Conservation (phyloP, 23 red algal genomes). For the Gracilaria gracilis region DNA sequence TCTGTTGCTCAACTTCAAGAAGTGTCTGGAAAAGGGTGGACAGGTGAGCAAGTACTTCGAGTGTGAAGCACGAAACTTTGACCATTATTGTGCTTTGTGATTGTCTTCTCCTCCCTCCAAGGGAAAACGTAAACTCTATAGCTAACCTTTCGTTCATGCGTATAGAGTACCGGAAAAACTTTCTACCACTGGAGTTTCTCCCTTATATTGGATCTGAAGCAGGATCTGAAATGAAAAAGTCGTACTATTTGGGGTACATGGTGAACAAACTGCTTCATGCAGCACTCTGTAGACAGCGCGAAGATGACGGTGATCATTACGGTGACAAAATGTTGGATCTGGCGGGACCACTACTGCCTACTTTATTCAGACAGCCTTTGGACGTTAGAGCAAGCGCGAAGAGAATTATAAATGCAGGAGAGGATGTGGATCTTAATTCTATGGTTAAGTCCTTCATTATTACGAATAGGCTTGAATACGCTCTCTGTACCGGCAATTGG, state of each 20-base stretch:
- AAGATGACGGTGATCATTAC: slow-evolving; percentile 98
- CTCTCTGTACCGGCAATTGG: slow-evolving; percentile 98
- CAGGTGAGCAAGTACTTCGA: too few relatives aligned
- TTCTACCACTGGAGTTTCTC: slow-evolving; percentile 94
- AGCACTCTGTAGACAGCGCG: slow-evolving; percentile 79
- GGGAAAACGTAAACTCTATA: too few relatives aligned
- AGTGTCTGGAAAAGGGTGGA: too few relatives aligned
- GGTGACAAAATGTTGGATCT: slow-evolving; percentile 97
- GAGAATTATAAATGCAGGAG: slow-evolving; percentile 69
- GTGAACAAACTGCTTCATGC: slow-evolving; percentile 90
- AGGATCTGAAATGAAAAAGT: slow-evolving; percentile 86
- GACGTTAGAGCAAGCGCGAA: slow-evolving; percentile 72
- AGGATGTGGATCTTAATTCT: slow-evolving; percentile 75
- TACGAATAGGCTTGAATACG: slow-evolving; percentile 92
- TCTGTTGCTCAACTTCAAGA: too few relatives aligned
- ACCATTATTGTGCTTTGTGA: too few relatives aligned
- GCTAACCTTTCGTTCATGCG: too few relatives aligned
- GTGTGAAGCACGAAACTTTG: too few relatives aligned
- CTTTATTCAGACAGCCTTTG: slow-evolving; percentile 92
- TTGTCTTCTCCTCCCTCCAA: too few relatives aligned
- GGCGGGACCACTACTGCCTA: slow-evolving; percentile 90
- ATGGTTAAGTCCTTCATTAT: slow-evolving; percentile 91
- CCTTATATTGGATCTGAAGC: slow-evolving; percentile 93
- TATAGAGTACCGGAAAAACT: slow-evolving; percentile 91
- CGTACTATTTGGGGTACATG: slow-evolving; percentile 97